phyloP scores from a whole-genome alignment of 1,284 basidiomycete genomes.

The Mrakiaceae sp. region DNA sequence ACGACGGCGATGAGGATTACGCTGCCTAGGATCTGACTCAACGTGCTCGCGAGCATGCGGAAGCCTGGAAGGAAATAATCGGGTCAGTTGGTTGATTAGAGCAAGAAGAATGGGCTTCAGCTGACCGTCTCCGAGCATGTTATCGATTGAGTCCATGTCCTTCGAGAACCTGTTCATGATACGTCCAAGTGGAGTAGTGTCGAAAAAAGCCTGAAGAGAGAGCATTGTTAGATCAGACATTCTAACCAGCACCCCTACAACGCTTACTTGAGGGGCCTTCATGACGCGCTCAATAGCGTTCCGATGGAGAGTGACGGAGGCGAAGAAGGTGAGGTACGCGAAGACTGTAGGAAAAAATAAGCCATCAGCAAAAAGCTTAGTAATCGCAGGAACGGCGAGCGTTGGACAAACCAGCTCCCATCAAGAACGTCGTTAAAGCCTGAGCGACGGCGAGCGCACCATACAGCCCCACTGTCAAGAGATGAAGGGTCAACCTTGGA shows the following conservation, averaged over 20 bases:
- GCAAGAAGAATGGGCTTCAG: too few species aligned
- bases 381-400: neutral
- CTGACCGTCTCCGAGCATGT: constrained; percentile 46
- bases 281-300: constrained; percentile 51
- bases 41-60: constrained; percentile 59
- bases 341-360: constrained; percentile 11
- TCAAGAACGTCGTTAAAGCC: constrained; percentile 23
- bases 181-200: constrained; percentile 79
- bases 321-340: constrained; percentile 44
- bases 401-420: constrained; percentile 4
- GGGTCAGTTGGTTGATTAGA: too few species aligned
- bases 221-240: neutral
- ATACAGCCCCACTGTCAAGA: neutral
- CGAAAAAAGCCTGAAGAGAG: constrained; percentile 65
- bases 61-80: constrained; percentile 27
- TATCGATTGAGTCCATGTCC: constrained; percentile 23
- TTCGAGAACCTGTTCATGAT: constrained; percentile 61
- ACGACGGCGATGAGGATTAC: constrained; percentile 65
- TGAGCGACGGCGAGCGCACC: constrained; percentile 28
- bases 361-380: neutral
- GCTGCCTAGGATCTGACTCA: constrained; percentile 55
- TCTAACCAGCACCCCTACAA: too few species aligned
- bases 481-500: neutral
- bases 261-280: constrained; percentile 44
- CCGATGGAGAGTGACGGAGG: constrained; percentile 45